Evolutionary conservation across 192 early-diverging fungal genomes (phyloP).

Genomic region (Backusella parvicylindrica): DNA sequence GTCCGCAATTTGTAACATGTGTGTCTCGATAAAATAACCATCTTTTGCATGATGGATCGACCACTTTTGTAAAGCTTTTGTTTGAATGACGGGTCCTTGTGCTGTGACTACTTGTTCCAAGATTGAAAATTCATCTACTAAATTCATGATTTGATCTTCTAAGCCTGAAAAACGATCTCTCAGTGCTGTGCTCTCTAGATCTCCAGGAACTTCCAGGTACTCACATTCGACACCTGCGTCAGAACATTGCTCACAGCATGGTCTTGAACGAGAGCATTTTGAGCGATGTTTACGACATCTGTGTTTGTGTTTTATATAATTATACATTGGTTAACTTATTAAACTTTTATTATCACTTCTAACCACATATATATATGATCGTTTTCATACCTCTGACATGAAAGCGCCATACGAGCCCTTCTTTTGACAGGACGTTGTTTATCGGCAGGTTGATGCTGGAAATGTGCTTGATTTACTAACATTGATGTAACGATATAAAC

Average conservation of each 20-base stretch:
- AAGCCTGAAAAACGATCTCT: conserved; percentile 32
- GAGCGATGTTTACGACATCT: conserved; percentile 33
- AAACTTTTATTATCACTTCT: not conserved
- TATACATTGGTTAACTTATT: not conserved
- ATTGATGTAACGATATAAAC: not conserved
- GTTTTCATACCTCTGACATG: conserved; percentile 23
- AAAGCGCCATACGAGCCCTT: conserved; percentile 21
- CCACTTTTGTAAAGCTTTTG: conserved; percentile 11
- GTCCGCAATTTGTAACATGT: conserved; percentile 18
- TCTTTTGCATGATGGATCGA: not conserved
- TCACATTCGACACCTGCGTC: conserved; percentile 18
- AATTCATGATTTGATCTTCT: conserved; percentile 31
- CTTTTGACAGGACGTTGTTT: conserved; percentile 10
- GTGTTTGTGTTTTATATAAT: not conserved
- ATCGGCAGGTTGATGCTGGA: not conserved
- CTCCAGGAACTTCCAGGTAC: conserved; percentile 31
- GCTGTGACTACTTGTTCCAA: conserved; percentile 19
- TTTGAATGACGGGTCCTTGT: not conserved
- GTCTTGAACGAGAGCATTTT: conserved; percentile 30
- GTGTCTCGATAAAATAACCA: conserved; percentile 30
- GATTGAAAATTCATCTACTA: conserved; percentile 21
- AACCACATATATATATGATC: not conserved
- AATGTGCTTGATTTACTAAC: not conserved
- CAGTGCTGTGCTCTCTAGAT: conserved; percentile 34
- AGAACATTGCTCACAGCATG: conserved; percentile 26